phyloP scores from a whole-genome alignment of 305 asterid species.

The Fraxinus sp. region DNA sequence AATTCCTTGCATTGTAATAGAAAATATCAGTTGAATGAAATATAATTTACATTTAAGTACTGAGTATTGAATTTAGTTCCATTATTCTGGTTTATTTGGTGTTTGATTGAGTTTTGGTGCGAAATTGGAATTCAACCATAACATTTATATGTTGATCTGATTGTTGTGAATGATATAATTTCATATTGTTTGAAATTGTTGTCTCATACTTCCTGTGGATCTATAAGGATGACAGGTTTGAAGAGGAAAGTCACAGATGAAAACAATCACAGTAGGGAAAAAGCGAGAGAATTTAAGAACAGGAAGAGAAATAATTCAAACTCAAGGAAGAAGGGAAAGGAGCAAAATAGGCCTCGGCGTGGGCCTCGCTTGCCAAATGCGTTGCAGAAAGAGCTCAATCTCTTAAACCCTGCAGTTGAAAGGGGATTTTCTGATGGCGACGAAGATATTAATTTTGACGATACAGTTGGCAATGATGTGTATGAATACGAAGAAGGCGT shows the following conservation, averaged over 20 bases:
- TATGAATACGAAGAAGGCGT: conserved; percentile 79
- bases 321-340: conserved; percentile 31
- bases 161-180: not conserved
- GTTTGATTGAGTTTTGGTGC: no score
- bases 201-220: not conserved
- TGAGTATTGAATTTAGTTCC: no score
- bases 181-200: not conserved
- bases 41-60: no score
- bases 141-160: no score
- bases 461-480: conserved; percentile 34
- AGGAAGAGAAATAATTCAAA: conserved; percentile 33
- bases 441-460: conserved; percentile 38
- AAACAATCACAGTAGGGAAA: conserved; percentile 19
- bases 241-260: conserved; percentile 43
- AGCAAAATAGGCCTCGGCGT: conserved; percentile 35
- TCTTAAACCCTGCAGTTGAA: conserved; percentile 2
- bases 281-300: conserved; percentile 28
- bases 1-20: no score
- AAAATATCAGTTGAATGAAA: no score
- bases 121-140: no score
- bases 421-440: conserved; percentile 32
- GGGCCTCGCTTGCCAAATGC: conserved; percentile 84
- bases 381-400: conserved; percentile 52
- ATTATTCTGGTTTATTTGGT: no score
- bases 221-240: conserved; percentile 38